Percentiles rank a stretch among this genome's conserved stretches.
phyloP scores from a whole-genome alignment of 352 stramenopile species.

The Globisporangium takayamanum region DNA sequence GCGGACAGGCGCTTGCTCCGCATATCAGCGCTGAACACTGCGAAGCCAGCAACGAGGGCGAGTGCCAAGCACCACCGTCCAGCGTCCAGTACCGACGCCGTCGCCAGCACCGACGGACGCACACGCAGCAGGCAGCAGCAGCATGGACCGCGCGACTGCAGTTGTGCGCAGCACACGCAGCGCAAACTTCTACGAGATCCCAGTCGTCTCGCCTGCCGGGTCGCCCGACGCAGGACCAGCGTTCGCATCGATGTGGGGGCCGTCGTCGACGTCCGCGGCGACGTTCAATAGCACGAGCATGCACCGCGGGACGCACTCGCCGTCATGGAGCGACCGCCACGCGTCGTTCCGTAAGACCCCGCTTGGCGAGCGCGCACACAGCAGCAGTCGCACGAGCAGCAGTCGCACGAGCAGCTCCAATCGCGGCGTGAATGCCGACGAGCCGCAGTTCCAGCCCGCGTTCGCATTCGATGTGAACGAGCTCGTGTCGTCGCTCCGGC shows the following conservation, averaged over 20 bases:
- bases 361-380: constrained; percentile 1
- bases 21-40: background rate
- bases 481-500: constrained; percentile 25
- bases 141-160: constrained; percentile 32
- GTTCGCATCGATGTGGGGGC: constrained; percentile 15
- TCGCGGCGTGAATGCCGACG: constrained; percentile 4
- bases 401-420: background rate
- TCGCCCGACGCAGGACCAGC: constrained; percentile 1
- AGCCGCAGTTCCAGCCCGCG: constrained; percentile 32
- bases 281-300: constrained; percentile 14
- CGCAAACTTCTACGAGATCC: constrained; percentile 59
- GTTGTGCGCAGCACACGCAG: constrained; percentile 52
- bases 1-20: background rate
- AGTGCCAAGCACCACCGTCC: background rate
- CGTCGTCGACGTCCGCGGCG: constrained; percentile 17
- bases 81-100: too few relatives aligned
- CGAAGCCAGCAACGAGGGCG: background rate
- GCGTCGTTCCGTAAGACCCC: constrained; percentile 21
- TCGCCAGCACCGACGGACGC: background rate
- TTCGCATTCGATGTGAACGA: constrained; percentile 56
- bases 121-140: background rate
- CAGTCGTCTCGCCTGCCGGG: constrained; percentile 22
- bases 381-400: constrained; percentile 4
- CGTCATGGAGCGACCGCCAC: constrained; percentile 27
- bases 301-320: constrained; percentile 23